These are phyloP conservation scores for Leccinum subgranulosum DNA, from an alignment of 768 basidiomycete species.

Conservation along the genomic window DNA sequence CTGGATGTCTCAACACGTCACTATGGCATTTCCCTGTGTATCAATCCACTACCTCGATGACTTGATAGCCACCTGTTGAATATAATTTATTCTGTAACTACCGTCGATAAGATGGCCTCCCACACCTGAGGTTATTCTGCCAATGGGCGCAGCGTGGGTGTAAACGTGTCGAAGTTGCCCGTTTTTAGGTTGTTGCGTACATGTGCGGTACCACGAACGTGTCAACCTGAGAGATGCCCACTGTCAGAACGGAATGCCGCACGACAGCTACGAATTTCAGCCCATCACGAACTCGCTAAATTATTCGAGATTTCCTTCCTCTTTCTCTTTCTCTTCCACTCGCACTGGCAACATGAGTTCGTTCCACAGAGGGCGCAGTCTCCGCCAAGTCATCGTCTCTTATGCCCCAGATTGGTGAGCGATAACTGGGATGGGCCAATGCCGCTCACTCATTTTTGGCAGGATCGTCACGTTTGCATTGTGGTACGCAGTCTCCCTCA, in stretches of 20 bases:
- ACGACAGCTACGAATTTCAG: background rate
- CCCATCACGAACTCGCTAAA: background rate
- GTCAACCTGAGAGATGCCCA: background rate
- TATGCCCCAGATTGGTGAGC: constrained; percentile 77
- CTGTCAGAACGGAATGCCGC: background rate
- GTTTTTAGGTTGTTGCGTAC: no score
- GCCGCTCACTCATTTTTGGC: background rate
- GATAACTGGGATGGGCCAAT: background rate
- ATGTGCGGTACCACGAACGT: background rate
- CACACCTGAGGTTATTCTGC: no score
- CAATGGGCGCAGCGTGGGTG: no score
- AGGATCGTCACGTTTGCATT: constrained; percentile 66
- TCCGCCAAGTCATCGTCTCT: constrained; percentile 35
- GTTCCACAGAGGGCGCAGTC: constrained; percentile 11
- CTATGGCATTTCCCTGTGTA: no score
- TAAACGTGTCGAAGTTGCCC: no score
- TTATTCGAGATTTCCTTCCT: background rate
- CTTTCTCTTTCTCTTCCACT: background rate
- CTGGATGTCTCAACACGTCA: no score
- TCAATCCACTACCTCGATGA: no score
- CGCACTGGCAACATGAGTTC: constrained; percentile 4
- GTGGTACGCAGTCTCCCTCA: constrained; percentile 43
- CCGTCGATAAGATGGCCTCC: no score
- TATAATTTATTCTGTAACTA: no score
- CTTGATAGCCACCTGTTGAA: no score